These are phyloP conservation scores for Didymella pomorum DNA, from an alignment of 2,329 filamentous ascomycete genomes.

Conservation along the genomic window DNA sequence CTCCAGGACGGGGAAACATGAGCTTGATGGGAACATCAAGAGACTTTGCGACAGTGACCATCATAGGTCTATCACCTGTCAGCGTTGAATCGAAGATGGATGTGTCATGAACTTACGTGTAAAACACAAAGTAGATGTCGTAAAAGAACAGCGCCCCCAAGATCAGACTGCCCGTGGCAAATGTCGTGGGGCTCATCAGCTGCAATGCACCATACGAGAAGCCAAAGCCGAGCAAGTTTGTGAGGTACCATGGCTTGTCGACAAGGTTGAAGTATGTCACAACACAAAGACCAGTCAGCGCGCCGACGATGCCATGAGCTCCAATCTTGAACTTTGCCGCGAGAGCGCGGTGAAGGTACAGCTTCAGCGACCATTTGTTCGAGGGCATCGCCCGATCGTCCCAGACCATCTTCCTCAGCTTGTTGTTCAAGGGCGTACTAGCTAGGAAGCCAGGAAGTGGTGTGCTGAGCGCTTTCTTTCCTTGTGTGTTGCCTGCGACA, in stretches of 20 bases:
- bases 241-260: slow-evolving; percentile 72
- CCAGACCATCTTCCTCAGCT: slow-evolving; percentile 62
- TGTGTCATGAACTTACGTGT: slow-evolving; percentile 65
- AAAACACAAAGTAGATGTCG: slow-evolving; percentile 92
- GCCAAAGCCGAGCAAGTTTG: slow-evolving; percentile 85
- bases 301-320: slow-evolving; percentile 63
- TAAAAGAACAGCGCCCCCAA: slow-evolving; percentile 87
- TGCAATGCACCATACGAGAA: slow-evolving; percentile 86
- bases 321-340: slow-evolving; percentile 62
- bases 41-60: slow-evolving; percentile 86
- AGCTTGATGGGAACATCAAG: slow-evolving; percentile 94
- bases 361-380: slow-evolving; percentile 60
- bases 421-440: slow-evolving; percentile 55
- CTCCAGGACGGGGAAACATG: slow-evolving; percentile 74
- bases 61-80: slow-evolving; percentile 67
- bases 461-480: slow-evolving; percentile 43
- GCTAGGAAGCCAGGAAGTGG: slow-evolving; percentile 63
- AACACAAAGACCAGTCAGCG: slow-evolving; percentile 63
- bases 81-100: neutral
- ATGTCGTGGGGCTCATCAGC: slow-evolving; percentile 87
- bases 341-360: slow-evolving; percentile 62
- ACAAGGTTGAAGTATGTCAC: slow-evolving; percentile 71
- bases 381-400: slow-evolving; percentile 56
- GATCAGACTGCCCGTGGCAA: slow-evolving; percentile 80
- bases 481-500: slow-evolving; percentile 39